Conservation (phyloP, 768 basidiomycete genomes). For the Hericium alpestre region DNA sequence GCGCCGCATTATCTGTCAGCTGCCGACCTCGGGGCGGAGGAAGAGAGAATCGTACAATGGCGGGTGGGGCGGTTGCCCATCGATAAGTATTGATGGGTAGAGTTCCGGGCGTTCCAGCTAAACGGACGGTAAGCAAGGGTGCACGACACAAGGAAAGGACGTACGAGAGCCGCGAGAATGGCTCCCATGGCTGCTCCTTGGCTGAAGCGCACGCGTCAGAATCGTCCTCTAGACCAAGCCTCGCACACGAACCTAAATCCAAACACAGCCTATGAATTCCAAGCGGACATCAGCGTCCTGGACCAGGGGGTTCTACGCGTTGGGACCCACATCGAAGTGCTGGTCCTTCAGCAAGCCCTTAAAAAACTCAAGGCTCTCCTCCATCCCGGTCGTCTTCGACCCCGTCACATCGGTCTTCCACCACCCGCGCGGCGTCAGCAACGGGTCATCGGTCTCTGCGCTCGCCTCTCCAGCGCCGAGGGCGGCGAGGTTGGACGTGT, state of each 20-base stretch:
- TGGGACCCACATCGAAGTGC: slow-evolving; percentile 51
- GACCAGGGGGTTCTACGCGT: slow-evolving; percentile 22
- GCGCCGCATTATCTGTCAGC: not conserved
- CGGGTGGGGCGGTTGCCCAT: slow-evolving; percentile 61
- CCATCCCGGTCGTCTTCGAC: slow-evolving; percentile 43
- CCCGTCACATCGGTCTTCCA: slow-evolving; percentile 44
- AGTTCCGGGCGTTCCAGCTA: slow-evolving; percentile 44
- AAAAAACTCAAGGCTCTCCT: slow-evolving; percentile 43
- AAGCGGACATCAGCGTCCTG: slow-evolving; percentile 29
- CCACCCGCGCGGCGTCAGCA: slow-evolving; percentile 58
- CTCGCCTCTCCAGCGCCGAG: not conserved
- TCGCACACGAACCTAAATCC: slow-evolving; percentile 53
- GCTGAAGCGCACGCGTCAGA: slow-evolving; percentile 22
- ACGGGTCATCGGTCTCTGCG: slow-evolving; percentile 21
- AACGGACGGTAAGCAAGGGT: not conserved
- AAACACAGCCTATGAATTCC: slow-evolving; percentile 45
- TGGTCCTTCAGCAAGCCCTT: slow-evolving; percentile 47
- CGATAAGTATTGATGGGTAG: slow-evolving; percentile 45
- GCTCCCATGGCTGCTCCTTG: slow-evolving; percentile 76
- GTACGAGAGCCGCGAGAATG: slow-evolving; percentile 56
- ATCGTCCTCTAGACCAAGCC: not conserved
- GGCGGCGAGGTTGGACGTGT: slow-evolving; percentile 17
- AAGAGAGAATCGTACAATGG: slow-evolving; percentile 45
- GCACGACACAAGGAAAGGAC: slow-evolving; percentile 15
- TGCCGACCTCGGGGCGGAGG: not conserved